phyloP scores from a whole-genome alignment of 148 eudicot genomes.

The Rhododendron williamsianum region DNA sequence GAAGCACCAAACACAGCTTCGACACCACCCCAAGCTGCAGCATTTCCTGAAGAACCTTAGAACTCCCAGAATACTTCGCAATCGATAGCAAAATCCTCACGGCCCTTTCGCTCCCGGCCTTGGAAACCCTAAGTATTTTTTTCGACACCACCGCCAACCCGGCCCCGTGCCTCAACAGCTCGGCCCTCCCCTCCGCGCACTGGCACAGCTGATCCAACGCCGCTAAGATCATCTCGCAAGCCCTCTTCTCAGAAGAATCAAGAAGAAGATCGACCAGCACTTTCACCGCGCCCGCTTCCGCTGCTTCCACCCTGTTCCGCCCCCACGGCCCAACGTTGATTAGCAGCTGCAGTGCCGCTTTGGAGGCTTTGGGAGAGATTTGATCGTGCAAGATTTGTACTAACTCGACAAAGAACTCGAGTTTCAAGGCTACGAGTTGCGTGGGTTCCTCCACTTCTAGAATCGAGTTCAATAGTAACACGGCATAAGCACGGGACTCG shows the following conservation, averaged over 20 bases:
- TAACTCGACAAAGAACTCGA: conserved; percentile 35
- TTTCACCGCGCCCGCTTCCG: conserved; percentile 35
- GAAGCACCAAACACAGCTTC: conserved; percentile 65
- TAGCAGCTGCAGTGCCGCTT: conserved; percentile 39
- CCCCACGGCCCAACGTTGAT: conserved; percentile 42
- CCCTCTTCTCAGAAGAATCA: conserved; percentile 31
- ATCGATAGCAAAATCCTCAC: conserved; percentile 46
- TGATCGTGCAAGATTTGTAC: conserved; percentile 37
- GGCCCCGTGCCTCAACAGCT: conserved; percentile 46
- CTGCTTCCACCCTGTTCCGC: conserved; percentile 44
- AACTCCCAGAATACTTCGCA: conserved; percentile 34
- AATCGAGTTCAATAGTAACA: conserved; percentile 36
- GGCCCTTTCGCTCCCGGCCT: conserved; percentile 46
- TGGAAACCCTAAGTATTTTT: conserved; percentile 64
- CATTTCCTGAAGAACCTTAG: conserved; percentile 51
- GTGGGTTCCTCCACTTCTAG: conserved; percentile 37
- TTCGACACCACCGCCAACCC: conserved; percentile 74
- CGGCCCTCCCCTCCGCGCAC: conserved; percentile 71
- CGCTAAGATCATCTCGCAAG: conserved; percentile 40
- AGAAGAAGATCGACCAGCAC: conserved; percentile 41
- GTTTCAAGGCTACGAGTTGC: conserved; percentile 19
- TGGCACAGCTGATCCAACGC: conserved; percentile 52
- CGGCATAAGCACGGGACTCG: conserved; percentile 48
- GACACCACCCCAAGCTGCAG: conserved; percentile 62
- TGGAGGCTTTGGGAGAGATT: conserved; percentile 42